A percentile compares a stretch with the other conserved stretches of the same genome.
phyloP scores from a whole-genome alignment of 208 protist genomes.

The Acanthamoeba culbertsoni region DNA sequence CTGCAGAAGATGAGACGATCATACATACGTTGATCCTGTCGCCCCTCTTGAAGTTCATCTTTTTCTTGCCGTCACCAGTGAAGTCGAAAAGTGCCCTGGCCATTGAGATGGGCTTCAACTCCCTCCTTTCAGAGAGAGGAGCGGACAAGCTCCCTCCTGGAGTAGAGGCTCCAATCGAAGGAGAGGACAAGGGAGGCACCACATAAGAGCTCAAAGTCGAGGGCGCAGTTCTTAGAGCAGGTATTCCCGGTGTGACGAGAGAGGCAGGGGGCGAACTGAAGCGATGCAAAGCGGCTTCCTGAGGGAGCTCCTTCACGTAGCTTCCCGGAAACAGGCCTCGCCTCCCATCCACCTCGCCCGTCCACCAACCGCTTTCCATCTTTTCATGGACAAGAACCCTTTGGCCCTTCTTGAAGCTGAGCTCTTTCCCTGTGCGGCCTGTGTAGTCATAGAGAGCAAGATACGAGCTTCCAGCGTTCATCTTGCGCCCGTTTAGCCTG shows the following conservation, averaged over 20 bases:
- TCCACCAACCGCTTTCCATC: background rate
- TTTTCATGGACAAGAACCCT: background rate
- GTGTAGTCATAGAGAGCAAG: background rate
- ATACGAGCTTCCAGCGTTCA: background rate
- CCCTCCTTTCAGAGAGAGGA: background rate
- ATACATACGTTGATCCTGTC: slow-evolving; percentile 8
- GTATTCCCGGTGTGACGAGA: too few relatives aligned
- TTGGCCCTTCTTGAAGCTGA: slow-evolving; percentile 26
- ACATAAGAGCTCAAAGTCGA: too few relatives aligned
- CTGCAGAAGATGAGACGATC: background rate
- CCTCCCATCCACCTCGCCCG: background rate
- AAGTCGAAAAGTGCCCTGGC: background rate
- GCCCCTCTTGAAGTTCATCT: slow-evolving; percentile 42
- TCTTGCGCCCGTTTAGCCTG: background rate
- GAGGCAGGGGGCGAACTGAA: background rate
- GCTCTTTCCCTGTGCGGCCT: background rate
- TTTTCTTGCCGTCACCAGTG: background rate
- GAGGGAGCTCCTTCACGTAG: background rate
- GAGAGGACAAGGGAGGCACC: too few relatives aligned
- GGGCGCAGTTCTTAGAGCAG: too few relatives aligned
- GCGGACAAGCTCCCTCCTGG: background rate
- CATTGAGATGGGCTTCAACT: background rate
- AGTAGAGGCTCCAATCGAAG: background rate
- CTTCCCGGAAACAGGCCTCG: background rate
- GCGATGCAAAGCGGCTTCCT: background rate